Base-by-base conservation (phyloP, 1,284 basidiomycete species). In the Leucoagaricus sp. region DNA sequence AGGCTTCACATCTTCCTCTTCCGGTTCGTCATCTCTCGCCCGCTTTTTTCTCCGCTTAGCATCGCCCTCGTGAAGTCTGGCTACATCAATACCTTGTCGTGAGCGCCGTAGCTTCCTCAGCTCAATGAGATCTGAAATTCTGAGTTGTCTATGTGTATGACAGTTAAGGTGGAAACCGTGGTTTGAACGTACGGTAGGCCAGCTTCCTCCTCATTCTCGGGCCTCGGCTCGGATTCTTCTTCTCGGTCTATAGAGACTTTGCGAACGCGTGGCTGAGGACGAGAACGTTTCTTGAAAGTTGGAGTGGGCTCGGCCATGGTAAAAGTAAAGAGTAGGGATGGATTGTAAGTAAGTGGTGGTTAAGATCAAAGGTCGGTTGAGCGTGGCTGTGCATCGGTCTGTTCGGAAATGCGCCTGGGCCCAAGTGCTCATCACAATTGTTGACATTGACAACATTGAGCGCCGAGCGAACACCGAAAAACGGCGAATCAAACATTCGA, bases 31-130 rank as follows among this genome's bases (percentile, higher is more conserved):
- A 57, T 84, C 79, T 49, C 70, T 68, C 33, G 72, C 72, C 60
- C 78, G 76, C 67, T 83, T 86, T 70, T 82, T 83, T 70, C 80
- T 86, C 78, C 85, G 89, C 72, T 86, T 89, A 5, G 70, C 75
- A 65, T 94, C 93, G 1, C 96, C 96, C 57, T 89, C 86, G 67
- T 89, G 93, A 23, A 99, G 77, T 65, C 89, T 93, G 26, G 87
- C 78, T 0, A 87, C 81, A 64, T 98, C 94, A 58, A 98, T 98
- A 0, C 96, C 96, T 65, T 88, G 84, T 47, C 89, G 81, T 8
- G 84, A 73, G 62, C 85, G 86, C 45, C 87, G 82, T 21, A 97
- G 77, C 66, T 87, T 91, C 36, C 94, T 84, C 12, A 98, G 75
- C 55, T 94, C 88, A 34, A 97, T 82, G 19, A 98, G 79, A 55